These are phyloP conservation scores for Aspergillus viridinutans DNA, from an alignment of 2,329 filamentous ascomycete species.

Conservation along the genomic window DNA sequence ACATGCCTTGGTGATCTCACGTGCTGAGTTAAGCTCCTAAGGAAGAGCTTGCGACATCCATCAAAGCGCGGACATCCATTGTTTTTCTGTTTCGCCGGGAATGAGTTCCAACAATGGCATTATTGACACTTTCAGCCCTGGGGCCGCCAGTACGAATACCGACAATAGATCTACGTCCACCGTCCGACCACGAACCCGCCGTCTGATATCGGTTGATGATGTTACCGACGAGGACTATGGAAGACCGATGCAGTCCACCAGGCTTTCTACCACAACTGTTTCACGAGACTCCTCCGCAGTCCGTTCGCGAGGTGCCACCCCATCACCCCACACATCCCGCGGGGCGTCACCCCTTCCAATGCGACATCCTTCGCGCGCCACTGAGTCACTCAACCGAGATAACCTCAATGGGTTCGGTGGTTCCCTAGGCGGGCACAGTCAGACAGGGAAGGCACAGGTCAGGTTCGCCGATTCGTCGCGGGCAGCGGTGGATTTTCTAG, in stretches of 20 bases:
- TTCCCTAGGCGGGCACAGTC: conserved; percentile 22
- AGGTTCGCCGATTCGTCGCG: conserved; percentile 23
- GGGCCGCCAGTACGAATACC: conserved; percentile 28
- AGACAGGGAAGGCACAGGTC: conserved; percentile 18
- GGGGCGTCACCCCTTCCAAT: conserved; percentile 37
- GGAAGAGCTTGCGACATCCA: conserved; percentile 20
- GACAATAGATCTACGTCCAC: conserved; percentile 33
- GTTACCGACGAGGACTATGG: conserved; percentile 28
- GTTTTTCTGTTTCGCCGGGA: conserved; percentile 25
- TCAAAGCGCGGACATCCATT: conserved; percentile 13
- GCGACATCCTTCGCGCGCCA: conserved; percentile 33
- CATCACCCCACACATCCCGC: conserved; percentile 36
- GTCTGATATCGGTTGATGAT: conserved; percentile 41
- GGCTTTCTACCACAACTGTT: conserved; percentile 21
- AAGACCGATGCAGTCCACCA: conserved; percentile 21
- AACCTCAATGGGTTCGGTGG: conserved; percentile 16
- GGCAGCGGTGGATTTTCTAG: conserved; percentile 36
- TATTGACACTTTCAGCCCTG: conserved; percentile 33
- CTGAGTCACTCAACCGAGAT: conserved; percentile 20
- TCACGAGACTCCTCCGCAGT: conserved; percentile 30
- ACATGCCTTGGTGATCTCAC: conserved; percentile 28
- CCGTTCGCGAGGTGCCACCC: conserved; percentile 39
- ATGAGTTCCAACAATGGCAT: conserved; percentile 40
- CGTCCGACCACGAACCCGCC: conserved; percentile 42
- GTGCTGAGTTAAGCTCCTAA: conserved; percentile 16